Evolutionary conservation across 2,329 filamentous ascomycete genomes (phyloP).

Genomic region (Periconia macrospinosa): DNA sequence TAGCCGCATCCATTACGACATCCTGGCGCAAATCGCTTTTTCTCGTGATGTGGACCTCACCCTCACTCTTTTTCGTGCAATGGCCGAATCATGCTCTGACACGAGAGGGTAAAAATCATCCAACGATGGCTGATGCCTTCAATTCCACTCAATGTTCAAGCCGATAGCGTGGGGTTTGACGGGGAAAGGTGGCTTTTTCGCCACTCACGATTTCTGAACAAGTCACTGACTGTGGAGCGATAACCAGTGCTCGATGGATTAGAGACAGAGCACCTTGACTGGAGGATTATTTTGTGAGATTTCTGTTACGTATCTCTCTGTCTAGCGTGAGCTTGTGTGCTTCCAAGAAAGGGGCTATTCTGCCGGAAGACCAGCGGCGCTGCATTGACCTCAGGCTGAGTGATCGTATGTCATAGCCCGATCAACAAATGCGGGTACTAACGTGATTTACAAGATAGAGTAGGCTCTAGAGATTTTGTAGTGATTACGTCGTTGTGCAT

Average conservation of each 20-base stretch:
- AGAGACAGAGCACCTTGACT: too few species aligned
- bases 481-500: not conserved
- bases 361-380: not conserved
- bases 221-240: too few species aligned
- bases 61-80: not conserved
- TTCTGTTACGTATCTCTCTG: not conserved
- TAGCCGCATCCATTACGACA: constrained; percentile 4
- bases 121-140: too few species aligned
- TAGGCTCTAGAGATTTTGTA: not conserved
- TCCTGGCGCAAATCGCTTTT: constrained; percentile 2
- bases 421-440: not conserved
- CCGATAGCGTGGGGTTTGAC: too few species aligned
- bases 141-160: too few species aligned
- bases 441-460: not conserved
- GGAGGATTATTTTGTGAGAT: too few species aligned
- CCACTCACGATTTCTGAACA: too few species aligned
- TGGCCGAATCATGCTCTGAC: not conserved
- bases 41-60: not conserved
- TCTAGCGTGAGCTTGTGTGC: not conserved
- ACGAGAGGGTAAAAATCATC: too few species aligned
- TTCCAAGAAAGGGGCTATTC: too few species aligned
- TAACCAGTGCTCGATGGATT: too few species aligned
- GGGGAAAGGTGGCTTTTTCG: too few species aligned
- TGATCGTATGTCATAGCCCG: not conserved
- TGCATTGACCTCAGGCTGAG: not conserved